Evolutionary conservation across 2,329 filamentous ascomycete species (phyloP).

Genomic region (Beauveria medogensis): DNA sequence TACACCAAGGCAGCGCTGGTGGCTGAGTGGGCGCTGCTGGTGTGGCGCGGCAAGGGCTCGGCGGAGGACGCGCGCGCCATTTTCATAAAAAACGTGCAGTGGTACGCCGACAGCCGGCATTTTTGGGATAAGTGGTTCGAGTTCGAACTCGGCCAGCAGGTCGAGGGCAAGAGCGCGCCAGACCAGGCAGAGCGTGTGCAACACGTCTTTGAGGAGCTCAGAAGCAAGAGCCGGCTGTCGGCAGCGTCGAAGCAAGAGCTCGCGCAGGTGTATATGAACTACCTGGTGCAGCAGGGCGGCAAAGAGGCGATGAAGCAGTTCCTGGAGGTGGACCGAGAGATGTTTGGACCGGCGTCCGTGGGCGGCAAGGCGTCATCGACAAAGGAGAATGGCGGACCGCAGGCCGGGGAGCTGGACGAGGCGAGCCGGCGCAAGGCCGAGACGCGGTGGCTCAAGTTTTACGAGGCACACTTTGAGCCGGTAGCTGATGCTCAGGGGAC

Average conservation of each 20-base stretch:
- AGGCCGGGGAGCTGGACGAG: slow-evolving; percentile 41
- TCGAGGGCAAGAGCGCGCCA: slow-evolving; percentile 53
- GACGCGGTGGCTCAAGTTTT: slow-evolving; percentile 42
- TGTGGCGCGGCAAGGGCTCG: slow-evolving; percentile 83
- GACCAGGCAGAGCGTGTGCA: slow-evolving; percentile 68
- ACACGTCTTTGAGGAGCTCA: slow-evolving; percentile 68
- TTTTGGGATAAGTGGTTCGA: slow-evolving; percentile 88
- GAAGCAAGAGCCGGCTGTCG: slow-evolving; percentile 63
- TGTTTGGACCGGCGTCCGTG: slow-evolving; percentile 38
- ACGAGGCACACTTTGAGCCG: slow-evolving; percentile 41
- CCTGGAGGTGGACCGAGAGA: slow-evolving; percentile 71
- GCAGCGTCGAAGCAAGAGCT: slow-evolving; percentile 63
- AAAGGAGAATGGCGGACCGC: slow-evolving; percentile 37
- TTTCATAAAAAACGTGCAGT: slow-evolving; percentile 73
- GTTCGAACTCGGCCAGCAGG: slow-evolving; percentile 82
- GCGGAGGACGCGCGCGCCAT: slow-evolving; percentile 74
- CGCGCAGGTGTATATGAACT: slow-evolving; percentile 69
- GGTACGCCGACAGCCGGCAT: slow-evolving; percentile 73
- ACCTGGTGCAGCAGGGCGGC: slow-evolving; percentile 73
- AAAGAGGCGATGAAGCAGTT: slow-evolving; percentile 83
- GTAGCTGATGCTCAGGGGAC: slow-evolving; percentile 39
- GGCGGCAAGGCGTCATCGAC: slow-evolving; percentile 16
- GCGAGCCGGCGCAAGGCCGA: slow-evolving; percentile 43
- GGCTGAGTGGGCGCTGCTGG: slow-evolving; percentile 75
- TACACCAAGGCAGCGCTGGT: slow-evolving; percentile 81